A percentile compares a stretch with the other conserved stretches of the same genome.
Conservation (phyloP, 148 eudicot species). For the Persicaria tinctoria region DNA sequence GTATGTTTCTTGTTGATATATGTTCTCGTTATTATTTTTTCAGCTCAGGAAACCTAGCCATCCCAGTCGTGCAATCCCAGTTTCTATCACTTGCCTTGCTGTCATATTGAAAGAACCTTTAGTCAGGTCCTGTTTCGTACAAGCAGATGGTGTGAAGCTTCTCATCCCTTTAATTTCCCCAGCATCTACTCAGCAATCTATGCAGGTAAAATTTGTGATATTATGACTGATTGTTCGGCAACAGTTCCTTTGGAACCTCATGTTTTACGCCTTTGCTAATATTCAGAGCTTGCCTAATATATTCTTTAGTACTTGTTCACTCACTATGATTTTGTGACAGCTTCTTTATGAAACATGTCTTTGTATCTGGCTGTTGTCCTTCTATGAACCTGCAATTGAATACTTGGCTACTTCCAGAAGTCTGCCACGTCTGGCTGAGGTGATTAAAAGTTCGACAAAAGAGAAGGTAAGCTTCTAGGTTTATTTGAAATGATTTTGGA, state of each 20-base stretch:
- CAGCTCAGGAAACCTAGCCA: constrained; percentile 92
- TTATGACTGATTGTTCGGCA: neutral
- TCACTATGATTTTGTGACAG: constrained; percentile 36
- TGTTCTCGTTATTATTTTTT: constrained; percentile 13
- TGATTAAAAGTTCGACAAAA: constrained; percentile 85
- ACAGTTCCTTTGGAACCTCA: neutral
- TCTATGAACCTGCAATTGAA: constrained; percentile 87
- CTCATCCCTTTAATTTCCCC: constrained; percentile 80
- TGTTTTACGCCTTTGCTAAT: neutral
- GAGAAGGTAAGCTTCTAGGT: constrained; percentile 54
- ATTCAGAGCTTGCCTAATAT: neutral
- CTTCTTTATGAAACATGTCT: constrained; percentile 94
- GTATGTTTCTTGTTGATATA: neutral
- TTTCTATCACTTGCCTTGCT: constrained; percentile 73
- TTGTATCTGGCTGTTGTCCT: constrained; percentile 91
- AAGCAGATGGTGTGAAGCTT: constrained; percentile 92
- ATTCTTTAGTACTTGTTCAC: constrained; percentile 7
- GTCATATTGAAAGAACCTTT: constrained; percentile 78
- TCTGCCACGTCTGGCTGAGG: constrained; percentile 73
- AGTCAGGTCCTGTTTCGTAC: constrained; percentile 84
- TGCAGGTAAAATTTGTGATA: constrained; percentile 45
- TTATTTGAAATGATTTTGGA: neutral
- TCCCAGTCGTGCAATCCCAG: constrained; percentile 63
- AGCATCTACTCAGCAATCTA: constrained; percentile 88
- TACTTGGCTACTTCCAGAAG: constrained; percentile 79